These are phyloP conservation scores for Dipodascopsis uninucleata DNA, from an alignment of 805 yeast genomes.

Conservation along the genomic window DNA sequence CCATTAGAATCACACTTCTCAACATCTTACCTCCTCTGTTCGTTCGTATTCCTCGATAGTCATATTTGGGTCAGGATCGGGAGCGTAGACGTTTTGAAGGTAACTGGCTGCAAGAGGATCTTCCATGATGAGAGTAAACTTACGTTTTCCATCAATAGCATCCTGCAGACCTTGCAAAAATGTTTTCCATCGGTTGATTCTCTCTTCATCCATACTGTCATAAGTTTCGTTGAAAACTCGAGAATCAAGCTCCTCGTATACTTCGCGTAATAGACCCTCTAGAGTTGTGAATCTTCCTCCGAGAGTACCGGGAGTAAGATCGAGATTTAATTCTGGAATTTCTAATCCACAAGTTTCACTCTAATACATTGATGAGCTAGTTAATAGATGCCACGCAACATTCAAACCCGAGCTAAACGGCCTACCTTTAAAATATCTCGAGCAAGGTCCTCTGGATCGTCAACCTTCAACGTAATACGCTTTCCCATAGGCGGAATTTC, in stretches of 20 bases:
- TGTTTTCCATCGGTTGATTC: conserved; percentile 75
- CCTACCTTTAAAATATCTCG: conserved; percentile 80
- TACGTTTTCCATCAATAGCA: conserved; percentile 75
- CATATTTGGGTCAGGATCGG: conserved; percentile 97
- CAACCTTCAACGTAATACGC: conserved; percentile 65
- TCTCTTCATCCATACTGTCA: conserved; percentile 81
- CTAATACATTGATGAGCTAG: conserved; percentile 1
- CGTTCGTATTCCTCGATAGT: conserved; percentile 84
- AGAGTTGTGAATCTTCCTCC: conserved; percentile 98
- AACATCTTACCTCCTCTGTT: conserved; percentile 50
- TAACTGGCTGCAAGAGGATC: conserved; percentile 96
- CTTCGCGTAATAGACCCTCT: conserved; percentile 89
- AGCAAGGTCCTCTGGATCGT: conserved; percentile 87
- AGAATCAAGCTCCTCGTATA: conserved; percentile 78
- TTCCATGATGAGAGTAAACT: conserved; percentile 82
- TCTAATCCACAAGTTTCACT: conserved; percentile 83
- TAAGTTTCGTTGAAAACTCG: conserved; percentile 83
- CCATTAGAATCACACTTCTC: not conserved
- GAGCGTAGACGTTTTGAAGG: conserved; percentile 97
- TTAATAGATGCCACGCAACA: too few species aligned
- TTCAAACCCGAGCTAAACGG: not conserved
- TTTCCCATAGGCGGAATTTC: conserved; percentile 85
- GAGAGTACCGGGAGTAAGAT: conserved; percentile 90
- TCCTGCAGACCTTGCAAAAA: conserved; percentile 71
- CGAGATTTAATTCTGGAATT: conserved; percentile 85